Conservation (phyloP, 176 grass and related monocot species). For the Hsuehochloa calcarea region DNA sequence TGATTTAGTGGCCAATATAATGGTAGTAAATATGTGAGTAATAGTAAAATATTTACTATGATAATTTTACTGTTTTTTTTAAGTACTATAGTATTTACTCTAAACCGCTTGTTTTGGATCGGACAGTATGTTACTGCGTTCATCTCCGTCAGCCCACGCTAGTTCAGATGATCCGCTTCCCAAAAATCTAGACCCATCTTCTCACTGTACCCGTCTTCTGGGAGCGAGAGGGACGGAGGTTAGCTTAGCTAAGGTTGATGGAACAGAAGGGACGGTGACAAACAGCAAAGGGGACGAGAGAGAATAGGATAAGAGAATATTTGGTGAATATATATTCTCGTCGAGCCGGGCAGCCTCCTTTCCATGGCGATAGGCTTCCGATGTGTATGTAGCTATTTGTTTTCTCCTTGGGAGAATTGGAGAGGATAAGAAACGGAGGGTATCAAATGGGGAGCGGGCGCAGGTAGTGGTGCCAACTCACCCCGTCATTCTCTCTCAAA, state of each 20-base stretch:
- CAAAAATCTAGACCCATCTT: neutral
- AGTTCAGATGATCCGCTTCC: too few relatives aligned
- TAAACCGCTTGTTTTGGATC: too few relatives aligned
- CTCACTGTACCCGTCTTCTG: neutral
- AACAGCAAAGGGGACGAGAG: neutral
- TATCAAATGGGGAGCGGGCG: slow-evolving; percentile 17
- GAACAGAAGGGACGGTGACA: slow-evolving; percentile 1
- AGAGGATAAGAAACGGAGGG: slow-evolving; percentile 39
- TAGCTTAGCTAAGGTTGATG: neutral
- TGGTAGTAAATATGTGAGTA: too few relatives aligned
- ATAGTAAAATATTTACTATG: too few relatives aligned
- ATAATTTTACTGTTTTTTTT: too few relatives aligned
- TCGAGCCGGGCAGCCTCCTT: neutral
- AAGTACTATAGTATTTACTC: too few relatives aligned
- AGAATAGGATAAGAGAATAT: slow-evolving; percentile 18
- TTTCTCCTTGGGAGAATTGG: neutral
- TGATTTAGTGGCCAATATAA: too few relatives aligned
- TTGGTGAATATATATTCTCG: neutral
- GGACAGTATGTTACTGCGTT: too few relatives aligned
- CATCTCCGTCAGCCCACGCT: too few relatives aligned
- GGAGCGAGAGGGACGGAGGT: neutral
- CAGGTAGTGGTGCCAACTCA: slow-evolving; percentile 29
- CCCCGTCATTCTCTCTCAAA: too few relatives aligned
- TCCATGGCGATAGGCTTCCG: neutral
- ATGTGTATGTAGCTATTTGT: slow-evolving; percentile 16